These are phyloP conservation scores for Aspergillus eucalypticola DNA, from an alignment of 2,329 filamentous ascomycete species.

Conservation along the genomic window DNA sequence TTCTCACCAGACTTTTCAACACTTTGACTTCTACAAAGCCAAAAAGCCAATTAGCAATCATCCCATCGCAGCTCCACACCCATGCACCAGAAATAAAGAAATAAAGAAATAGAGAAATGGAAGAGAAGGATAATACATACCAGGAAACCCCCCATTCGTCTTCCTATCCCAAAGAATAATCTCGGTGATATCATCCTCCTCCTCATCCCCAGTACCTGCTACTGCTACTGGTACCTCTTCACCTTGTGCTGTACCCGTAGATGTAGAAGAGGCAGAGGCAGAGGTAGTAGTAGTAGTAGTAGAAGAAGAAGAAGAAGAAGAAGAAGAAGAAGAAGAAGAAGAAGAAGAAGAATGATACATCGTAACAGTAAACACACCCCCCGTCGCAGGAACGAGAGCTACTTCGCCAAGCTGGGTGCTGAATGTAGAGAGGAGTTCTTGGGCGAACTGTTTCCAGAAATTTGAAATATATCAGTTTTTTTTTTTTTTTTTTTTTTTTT, in stretches of 20 bases:
- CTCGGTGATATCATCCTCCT: constrained; percentile 29
- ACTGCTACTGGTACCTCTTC: too few relatives aligned
- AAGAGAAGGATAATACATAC: constrained; percentile 36
- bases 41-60: not conserved
- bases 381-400: constrained; percentile 78
- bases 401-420: constrained; percentile 80
- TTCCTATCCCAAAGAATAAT: constrained; percentile 85
- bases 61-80: not conserved
- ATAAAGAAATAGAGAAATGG: not conserved
- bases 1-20: constrained; percentile 78
- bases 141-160: constrained; percentile 81
- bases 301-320: constrained; percentile 8
- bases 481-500: too few relatives aligned
- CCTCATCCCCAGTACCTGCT: not conserved
- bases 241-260: too few relatives aligned
- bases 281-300: too few relatives aligned
- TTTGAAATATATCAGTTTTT: too few relatives aligned
- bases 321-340: not conserved
- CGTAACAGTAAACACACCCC: constrained; percentile 77
- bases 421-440: constrained; percentile 95
- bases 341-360: constrained; percentile 46
- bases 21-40: constrained; percentile 71
- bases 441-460: constrained; percentile 71
- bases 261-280: not conserved
- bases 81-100: not conserved